Evolutionary conservation across 192 early-diverging fungal species (phyloP), one percentile per base, ranked within the genome.

Genomic region (Phlyctochytrium bullatum): DNA sequence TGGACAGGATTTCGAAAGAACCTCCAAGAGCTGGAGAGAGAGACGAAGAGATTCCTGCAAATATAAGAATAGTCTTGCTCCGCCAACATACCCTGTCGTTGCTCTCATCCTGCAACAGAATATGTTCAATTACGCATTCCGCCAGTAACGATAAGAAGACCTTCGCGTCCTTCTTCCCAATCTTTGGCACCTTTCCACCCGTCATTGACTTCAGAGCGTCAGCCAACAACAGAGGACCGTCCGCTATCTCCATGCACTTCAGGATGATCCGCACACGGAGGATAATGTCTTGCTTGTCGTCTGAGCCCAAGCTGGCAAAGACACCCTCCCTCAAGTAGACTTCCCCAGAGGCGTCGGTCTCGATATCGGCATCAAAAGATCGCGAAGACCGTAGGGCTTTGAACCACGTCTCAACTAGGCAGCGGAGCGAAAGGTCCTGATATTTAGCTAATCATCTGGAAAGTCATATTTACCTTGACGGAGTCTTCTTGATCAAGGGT

Each of bases 331-430:
- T 6, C 10, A 47, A 6, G 6, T 6, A 6, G 6, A 47, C 40
- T 6, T 14, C 10, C 20, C 20, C 40, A 20, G 10, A 14, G 40
- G 6, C 10, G 40, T 6, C 20, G 20, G 10, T 20, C 10, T 47
- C 40, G 20, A 47, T 47, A 20, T 47, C 40, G 40, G 40, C 10
- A 6, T 47, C 40, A 47, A 47, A 14, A 47, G 40, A 47, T 47
- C 40, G 40, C 40, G 10, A 6, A 14, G 40, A 47, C 20, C 20
- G 6, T 14, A 47, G 40, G 10, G 10, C 40, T 20, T 47, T 47
- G 40, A 95, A 90, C 80, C 88, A 83, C 17, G 91, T 76, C 57
- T 95, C 91, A 40, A 88, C 83, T 30, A 92, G 66, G 3, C 77
- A 79, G 65, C 91, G 91, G 25, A 81, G 61, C 0, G 92, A 87